Base-by-base conservation (phyloP, 1,284 basidiomycete genomes). In the Apiotrichum gracile region DNA sequence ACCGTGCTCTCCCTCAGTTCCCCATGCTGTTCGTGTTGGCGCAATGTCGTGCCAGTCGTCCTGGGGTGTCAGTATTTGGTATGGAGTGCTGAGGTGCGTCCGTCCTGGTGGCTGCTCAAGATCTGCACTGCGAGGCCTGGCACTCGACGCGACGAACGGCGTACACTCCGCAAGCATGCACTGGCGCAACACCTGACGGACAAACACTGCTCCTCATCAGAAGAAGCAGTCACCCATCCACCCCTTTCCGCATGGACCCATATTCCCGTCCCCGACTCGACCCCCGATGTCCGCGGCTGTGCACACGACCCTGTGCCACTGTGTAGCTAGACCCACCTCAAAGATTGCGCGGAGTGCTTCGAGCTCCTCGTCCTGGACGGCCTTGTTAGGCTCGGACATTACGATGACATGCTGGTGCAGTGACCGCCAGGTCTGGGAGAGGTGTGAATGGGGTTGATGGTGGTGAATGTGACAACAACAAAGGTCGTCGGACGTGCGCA, bases 41-140 rank as follows among this genome's bases (percentile, higher is more conserved):
- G 68, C 62, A 24, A 74, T 57, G 49, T 74, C 72, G 42, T 62
- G 60, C 72, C 72, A 76, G 49, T 74, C 74, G 31, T 72, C 69
- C 62, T 69, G 51, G n/a, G 26, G 17, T 2, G 51, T 57, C 33
- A 57, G 55, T 33, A 7, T 10, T 31, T 10, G 31, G 10, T 14
- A 14, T 10, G 31, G 10, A 13, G 31, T 31, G 10, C 12, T 31
- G 31, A 31, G 16, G 31, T 13, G 10, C 3, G 9, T 31, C 12
- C 12, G 31, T 31, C 31, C 10, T 14, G 13, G 27, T 31, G 31
- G n/a, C n/a, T n/a, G n/a, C n/a, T n/a, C n/a, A n/a, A n/a, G n/a
- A n/a, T n/a, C n/a, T n/a, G n/a, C n/a, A n/a, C n/a, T n/a, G n/a
- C n/a, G n/a, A n/a, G n/a, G n/a, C n/a, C n/a, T n/a, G n/a, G n/a